A percentile compares a stretch with the other conserved stretches of the same genome.
phyloP scores from a whole-genome alignment of 1,139 yeast species.

The Suhomyces chickasaworum region DNA sequence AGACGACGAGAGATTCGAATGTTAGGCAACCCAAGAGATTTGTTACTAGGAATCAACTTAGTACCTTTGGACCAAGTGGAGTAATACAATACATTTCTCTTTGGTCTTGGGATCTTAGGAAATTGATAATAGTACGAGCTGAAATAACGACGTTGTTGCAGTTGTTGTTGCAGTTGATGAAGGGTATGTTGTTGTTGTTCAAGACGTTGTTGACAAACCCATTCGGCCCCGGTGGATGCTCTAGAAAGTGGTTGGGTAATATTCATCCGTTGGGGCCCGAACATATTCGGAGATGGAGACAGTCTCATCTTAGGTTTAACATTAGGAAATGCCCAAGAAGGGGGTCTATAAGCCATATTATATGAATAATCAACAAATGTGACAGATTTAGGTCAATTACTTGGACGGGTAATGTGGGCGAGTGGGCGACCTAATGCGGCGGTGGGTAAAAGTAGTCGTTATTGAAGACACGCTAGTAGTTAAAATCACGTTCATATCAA shows the following conservation, averaged over 20 bases:
- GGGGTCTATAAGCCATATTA: slow-evolving; percentile 18
- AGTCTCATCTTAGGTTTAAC: slow-evolving; percentile 18
- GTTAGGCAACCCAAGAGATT: slow-evolving; percentile 27
- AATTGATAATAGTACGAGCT: slow-evolving; percentile 46
- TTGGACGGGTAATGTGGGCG: background rate
- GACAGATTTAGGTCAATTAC: background rate
- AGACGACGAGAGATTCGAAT: slow-evolving; percentile 35
- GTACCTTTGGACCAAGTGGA: slow-evolving; percentile 40
- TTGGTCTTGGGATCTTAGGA: slow-evolving; percentile 67
- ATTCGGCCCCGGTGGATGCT: slow-evolving; percentile 43
- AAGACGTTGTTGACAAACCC: slow-evolving; percentile 18
- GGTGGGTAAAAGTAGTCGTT: background rate
- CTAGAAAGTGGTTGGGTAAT: slow-evolving; percentile 48
- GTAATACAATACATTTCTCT: slow-evolving; percentile 58
- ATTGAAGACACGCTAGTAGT: slow-evolving; percentile 2
- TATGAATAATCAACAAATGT: background rate
- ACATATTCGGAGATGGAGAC: slow-evolving; percentile 15
- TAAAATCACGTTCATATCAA: slow-evolving; percentile 7
- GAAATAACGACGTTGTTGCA: slow-evolving; percentile 25
- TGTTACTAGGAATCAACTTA: slow-evolving; percentile 21
- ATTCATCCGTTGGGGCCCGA: slow-evolving; percentile 31
- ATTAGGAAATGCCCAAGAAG: slow-evolving; percentile 14
- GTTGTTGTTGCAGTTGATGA: slow-evolving; percentile 12
- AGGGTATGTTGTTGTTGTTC: slow-evolving; percentile 21
- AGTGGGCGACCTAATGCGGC: slow-evolving; percentile 1